Base-by-base conservation (phyloP, 495 filamentous ascomycete species). In the Corynascus novoguineensis region DNA sequence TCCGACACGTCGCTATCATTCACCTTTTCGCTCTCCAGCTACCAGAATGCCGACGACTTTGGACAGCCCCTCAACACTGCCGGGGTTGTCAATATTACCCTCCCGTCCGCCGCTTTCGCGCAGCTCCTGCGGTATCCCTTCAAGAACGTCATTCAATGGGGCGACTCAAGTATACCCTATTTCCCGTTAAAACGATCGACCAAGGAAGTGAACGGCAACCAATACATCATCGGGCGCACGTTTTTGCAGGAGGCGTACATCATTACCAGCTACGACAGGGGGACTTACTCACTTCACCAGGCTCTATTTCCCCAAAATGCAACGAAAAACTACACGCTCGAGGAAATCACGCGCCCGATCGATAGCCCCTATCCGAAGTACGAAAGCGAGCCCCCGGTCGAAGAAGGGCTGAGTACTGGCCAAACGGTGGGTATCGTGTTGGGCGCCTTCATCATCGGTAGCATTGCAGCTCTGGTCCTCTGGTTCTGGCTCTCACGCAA, bases 181-280 rank as follows among this genome's bases (percentile, higher is more conserved):
- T 87, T 90, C 58, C 83, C 86, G 21, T 69, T 88, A 21, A 74
- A 79, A 53, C 60, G 66, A 11, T 64, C 66, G 0, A 68, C 66
- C 9, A 74, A 71, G 48, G 67, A 71, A 42, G 75, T 54, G 2
- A 69, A 80, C 63, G 66, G 70, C 21, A 79, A 76, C n/a, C 75
- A 83, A 55, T 75, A 78, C 59, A 81, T 82, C n/a, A 75, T 89
- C 58, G 86, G 86, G n/a, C 79, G 86, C 27, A 68, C 74, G 4
- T 89, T 89, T 60, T 74, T 89, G 55, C 86, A 89, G 70, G 86
- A 88, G 67, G 78, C 82, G 15, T 89, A 89, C 58, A 61, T 89
- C 11, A 80, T 82, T 17, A 80, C 78, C n/a, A 81, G 84, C 57
- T 88, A 87, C 65, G 84, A 88, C 49, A 74, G 75, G 24, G 73